A percentile compares a stretch with the other conserved stretches of the same genome.
phyloP scores from a whole-genome alignment of 2,329 filamentous ascomycete species.

The Cordyceps cicadae region DNA sequence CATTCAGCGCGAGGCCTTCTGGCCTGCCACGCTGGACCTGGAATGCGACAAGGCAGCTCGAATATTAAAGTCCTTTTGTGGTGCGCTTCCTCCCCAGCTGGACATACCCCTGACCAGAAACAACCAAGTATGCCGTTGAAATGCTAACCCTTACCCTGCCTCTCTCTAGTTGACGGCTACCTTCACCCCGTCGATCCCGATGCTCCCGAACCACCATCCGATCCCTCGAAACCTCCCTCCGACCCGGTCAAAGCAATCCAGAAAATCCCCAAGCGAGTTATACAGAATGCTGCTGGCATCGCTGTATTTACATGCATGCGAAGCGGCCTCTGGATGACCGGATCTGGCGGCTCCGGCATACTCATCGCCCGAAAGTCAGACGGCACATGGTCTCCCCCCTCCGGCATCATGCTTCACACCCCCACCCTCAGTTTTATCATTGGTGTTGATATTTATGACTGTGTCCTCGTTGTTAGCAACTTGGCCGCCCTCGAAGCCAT shows the following conservation, averaged over 20 bases:
- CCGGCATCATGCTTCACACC: slow-evolving; percentile 84
- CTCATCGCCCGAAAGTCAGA: slow-evolving; percentile 77
- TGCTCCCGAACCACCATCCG: slow-evolving; percentile 17
- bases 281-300: slow-evolving; percentile 80
- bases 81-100: slow-evolving; percentile 36
- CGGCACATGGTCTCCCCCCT: slow-evolving; percentile 85
- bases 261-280: slow-evolving; percentile 79
- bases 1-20: slow-evolving; percentile 59
- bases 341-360: slow-evolving; percentile 82
- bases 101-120: background rate
- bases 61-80: slow-evolving; percentile 85
- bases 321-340: slow-evolving; percentile 83
- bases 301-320: slow-evolving; percentile 96
- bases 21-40: slow-evolving; percentile 76
- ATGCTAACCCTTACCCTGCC: slow-evolving; percentile 15
- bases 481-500: slow-evolving; percentile 77
- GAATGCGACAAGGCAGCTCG: slow-evolving; percentile 88
- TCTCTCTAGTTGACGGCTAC: slow-evolving; percentile 44
- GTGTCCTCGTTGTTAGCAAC: slow-evolving; percentile 86
- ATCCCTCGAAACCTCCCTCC: slow-evolving; percentile 33
- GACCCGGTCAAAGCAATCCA: slow-evolving; percentile 52
- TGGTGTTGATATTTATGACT: slow-evolving; percentile 93
- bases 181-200: slow-evolving; percentile 37
- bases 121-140: slow-evolving; percentile 3
- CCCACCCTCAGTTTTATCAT: slow-evolving; percentile 81